Evolutionary conservation across 1,139 yeast genomes (phyloP), one percentile per base, ranked within the genome.

Genomic region (Candida gigantensis): DNA sequence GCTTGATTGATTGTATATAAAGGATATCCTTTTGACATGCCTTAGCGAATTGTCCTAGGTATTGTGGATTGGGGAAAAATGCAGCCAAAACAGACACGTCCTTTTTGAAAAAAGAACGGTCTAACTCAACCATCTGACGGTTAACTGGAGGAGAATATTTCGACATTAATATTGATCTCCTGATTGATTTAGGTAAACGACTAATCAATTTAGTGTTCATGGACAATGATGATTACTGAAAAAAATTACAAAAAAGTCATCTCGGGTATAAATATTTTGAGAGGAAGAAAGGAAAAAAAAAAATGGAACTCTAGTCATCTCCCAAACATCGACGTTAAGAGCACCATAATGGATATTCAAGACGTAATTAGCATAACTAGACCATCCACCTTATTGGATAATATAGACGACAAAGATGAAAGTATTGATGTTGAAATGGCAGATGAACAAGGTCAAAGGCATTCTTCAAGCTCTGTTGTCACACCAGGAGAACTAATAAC

Each of bases 401-500:
- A 21, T 26, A 35, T 30, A 14, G 38, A 38, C 14, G 37, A 51
- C 26, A 30, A 41, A 30, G 54, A 51, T n/a, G 33, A 51, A 4
- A 63, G 51, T 17, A 51, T 62, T 1, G 70, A 62, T 37, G 44
- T 54, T 4, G 68, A 62, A 5, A 62, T 64, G 65, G 52, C 63
- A 1, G 72, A 64, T 28, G 56, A 44, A 9, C 42, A 37, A 6
- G 37, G 33, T 5, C 35, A 35, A n/a, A 20, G n/a, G n/a, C 23
- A 20, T 9, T 20, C 21, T 6, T 8, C 24, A 21, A n/a, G n/a
- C n/a, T 21, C 25, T 6, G 25, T 72, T 14, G 96, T 92, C 12
- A 88, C 97, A 0, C 99, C 99, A 0, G 99, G 99, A n/a, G 97
- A 94, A 57, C 66, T 90, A 39, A 87, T 94, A 12, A 92, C 98